Evolutionary conservation across 2,329 filamentous ascomycete species (phyloP), one percentile per base, ranked within the genome.

Genomic region (Drechslerella dactyloides): DNA sequence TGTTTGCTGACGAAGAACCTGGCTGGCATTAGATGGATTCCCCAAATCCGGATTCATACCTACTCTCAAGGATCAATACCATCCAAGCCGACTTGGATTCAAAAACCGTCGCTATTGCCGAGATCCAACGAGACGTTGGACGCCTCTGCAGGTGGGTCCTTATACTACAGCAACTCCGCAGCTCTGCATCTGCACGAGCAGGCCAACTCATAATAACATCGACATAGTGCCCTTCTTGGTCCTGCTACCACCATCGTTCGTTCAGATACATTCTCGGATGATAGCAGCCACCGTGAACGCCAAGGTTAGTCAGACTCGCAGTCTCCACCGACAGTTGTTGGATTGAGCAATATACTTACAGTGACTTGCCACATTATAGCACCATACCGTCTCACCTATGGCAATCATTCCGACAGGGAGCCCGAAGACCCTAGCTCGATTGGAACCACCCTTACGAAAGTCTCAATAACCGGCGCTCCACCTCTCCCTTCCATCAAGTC

Each of bases 81-180:
- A 54, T 72, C 8, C 62, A 42, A 56, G n/a, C 42, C 5, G 68
- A 72, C 5, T 40, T 72, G 15, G 60, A 65, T 21, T 61, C 59
- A 0, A 61, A 72, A n/a, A 17, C 68, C 4, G 21, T 30, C 13
- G 54, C 62, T 50, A 65, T 72, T 33, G 60, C 55, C 44, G 68
- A 72, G 44, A 72, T 65, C 11, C 62, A 72, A n/a, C 55, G 54
- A 8, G 57, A 21, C 7, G 17, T 72, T 3, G 27, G 33, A 11
- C 19, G 55, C 15, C 27, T 72, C 1, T 42, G 23, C 15, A 59
- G 35, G 68, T 72, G 17, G 17, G 60, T 61, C 53, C 5, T 19
- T 15, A 33, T 23, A 1, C 48, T 23, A 23, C 8, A n/a, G n/a
- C n/a, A n/a, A n/a, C n/a, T n/a, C n/a, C n/a, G n/a, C n/a, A n/a